Base-by-base conservation (phyloP, 2,329 filamentous ascomycete species). In the Annulohypoxylon truncatum region DNA sequence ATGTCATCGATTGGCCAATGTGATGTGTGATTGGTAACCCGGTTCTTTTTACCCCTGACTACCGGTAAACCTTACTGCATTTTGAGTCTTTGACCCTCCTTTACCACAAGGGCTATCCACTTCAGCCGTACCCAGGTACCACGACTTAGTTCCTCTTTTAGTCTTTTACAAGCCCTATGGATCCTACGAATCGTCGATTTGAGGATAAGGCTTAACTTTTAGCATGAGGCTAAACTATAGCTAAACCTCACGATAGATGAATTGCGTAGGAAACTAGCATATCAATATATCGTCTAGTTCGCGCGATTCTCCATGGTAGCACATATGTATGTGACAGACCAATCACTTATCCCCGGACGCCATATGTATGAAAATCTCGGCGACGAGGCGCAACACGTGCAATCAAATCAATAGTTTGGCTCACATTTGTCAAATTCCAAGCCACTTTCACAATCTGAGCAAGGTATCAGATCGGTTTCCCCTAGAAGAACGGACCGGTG, bases 1-100 rank as follows among this genome's bases (percentile, higher is more conserved):
- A n/a, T n/a, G 13, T 6, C 40, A 44, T 42, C 40, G 50, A 65
- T 70, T 68, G 67, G 61, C 18, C 31, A 48, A 55, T 57, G 51
- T 40, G 52, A 56, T 65, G 63, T 67, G 50, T 66, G 64, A 74
- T 71, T 73, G 66, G 71, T 40, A 46, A 44, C 33, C 38, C 47
- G 54, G 66, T 64, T 59, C 61, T 53, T 50, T 54, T 51, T 18
- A 61, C 62, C 65, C 63, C 61, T 65, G 65, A 54, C 59, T 60
- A 66, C 64, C 58, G 57, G 64, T 63, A 63, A 64, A 67, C 62
- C 55, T 61, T 60, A 57, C 42, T 46, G 55, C 64, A 24, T 42
- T 22, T 52, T 35, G 57, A 62, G 47, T 60, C 61, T 22, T 52
- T 35, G 57, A 62, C 51, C 62, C 61, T 63, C 52, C 58, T 67